Percentiles rank a stretch among this genome's conserved stretches.
Evolutionary conservation across 352 stramenopile species (phyloP).

Genomic region (Phytophthora cryptogea): DNA sequence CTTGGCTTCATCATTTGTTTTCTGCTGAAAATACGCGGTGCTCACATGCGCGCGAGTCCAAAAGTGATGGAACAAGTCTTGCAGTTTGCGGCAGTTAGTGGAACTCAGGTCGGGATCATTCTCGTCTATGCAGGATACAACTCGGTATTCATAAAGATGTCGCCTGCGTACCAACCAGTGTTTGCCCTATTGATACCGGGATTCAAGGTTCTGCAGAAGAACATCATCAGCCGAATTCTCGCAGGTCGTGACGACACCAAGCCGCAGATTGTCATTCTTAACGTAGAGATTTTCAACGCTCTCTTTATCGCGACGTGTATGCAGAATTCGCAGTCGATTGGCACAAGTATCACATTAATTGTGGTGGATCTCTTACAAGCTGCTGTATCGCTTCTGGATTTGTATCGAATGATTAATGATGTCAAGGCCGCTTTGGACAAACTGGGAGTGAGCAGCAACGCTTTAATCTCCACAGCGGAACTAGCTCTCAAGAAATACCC

Average conservation of each 20-base stretch:
- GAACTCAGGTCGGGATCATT: conserved; percentile 13
- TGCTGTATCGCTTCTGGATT: conserved; percentile 17
- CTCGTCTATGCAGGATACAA: conserved; percentile 18
- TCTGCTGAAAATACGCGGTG: conserved; percentile 10
- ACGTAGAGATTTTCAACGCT: conserved; percentile 33
- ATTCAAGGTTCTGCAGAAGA: conserved; percentile 48
- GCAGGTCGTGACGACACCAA: conserved; percentile 21
- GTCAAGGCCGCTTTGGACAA: conserved; percentile 14
- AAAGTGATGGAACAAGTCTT: conserved; percentile 18
- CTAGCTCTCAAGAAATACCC: conserved; percentile 4
- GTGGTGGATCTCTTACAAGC: conserved; percentile 22
- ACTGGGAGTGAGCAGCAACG: conserved; percentile 6
- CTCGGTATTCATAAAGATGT: conserved; percentile 18
- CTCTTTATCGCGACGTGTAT: conserved; percentile 35
- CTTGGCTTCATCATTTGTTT: conserved; percentile 22
- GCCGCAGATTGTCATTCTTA: conserved; percentile 30
- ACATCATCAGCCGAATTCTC: conserved; percentile 28
- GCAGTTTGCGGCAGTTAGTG: conserved; percentile 18
- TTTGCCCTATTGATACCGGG: conserved; percentile 43
- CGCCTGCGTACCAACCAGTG: conserved; percentile 23
- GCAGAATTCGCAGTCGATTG: conserved; percentile 20
- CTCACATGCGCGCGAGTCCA: conserved; percentile 21
- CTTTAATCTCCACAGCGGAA: conserved; percentile 10
- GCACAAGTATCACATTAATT: conserved; percentile 26
- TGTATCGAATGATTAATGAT: conserved; percentile 20